Conservation (phyloP, 139 green algal species). For the Chlamydomonas eustigma region DNA sequence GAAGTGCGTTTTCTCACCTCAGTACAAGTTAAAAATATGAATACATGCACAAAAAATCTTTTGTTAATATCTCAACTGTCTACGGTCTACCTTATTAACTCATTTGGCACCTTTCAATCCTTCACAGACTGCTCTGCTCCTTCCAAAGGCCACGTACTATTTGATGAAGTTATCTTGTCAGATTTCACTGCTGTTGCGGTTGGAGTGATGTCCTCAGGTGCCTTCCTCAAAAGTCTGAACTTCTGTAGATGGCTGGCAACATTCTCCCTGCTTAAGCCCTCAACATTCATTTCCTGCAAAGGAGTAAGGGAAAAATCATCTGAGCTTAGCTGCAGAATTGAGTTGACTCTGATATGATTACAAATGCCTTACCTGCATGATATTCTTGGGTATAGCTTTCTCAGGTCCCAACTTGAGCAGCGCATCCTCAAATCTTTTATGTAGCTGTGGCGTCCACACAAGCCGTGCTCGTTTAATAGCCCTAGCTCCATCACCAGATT, state of each 20-base stretch:
- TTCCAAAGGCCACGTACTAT: too few species aligned
- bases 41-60: too few species aligned
- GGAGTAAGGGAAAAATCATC: background rate
- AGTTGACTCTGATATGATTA: background rate
- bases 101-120: too few species aligned
- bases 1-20: too few species aligned
- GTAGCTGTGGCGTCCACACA: conserved; percentile 89
- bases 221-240: background rate
- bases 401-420: conserved; percentile 69
- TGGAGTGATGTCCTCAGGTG: background rate
- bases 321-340: background rate
- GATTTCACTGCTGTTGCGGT: too few species aligned
- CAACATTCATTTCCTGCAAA: background rate
- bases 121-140: too few species aligned
- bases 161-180: too few species aligned
- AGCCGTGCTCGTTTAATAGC: conserved; percentile 70
- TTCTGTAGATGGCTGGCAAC: background rate
- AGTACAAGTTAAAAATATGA: too few species aligned
- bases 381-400: conserved; percentile 83
- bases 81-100: too few species aligned
- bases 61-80: too few species aligned
- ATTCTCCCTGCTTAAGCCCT: background rate
- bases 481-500: conserved; percentile 23
- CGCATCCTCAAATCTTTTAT: conserved; percentile 81
- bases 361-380: conserved; percentile 66